Conservation (phyloP, 768 basidiomycete species). For the Amanita molliuscula region DNA sequence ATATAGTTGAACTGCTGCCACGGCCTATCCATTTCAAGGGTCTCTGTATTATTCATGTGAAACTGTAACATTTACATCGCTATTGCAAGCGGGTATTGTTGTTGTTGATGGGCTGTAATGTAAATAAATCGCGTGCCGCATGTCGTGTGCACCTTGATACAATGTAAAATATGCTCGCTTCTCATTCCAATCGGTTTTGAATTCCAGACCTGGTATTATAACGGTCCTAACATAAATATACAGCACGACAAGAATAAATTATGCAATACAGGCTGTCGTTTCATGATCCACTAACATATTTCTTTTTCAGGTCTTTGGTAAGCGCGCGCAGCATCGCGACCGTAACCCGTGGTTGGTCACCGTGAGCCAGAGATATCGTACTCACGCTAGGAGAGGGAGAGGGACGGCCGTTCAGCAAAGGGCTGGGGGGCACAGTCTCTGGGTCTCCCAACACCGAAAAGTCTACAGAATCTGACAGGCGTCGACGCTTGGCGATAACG, state of each 20-base stretch:
- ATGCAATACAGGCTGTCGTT: neutral
- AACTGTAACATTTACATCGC: neutral
- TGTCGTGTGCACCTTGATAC: neutral
- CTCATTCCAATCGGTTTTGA: neutral
- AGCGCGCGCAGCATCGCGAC: conserved; percentile 56
- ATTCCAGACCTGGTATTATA: neutral
- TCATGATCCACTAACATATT: conserved; percentile 20
- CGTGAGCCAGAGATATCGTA: conserved; percentile 26
- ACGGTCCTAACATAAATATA: conserved; percentile 1
- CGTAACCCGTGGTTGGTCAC: conserved; percentile 27
- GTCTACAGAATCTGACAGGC: conserved; percentile 23
- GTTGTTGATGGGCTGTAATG: neutral
- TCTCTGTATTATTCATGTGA: neutral
- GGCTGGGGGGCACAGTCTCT: conserved; percentile 22
- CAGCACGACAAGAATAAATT: conserved; percentile 1
- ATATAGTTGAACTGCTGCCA: conserved; percentile 31
- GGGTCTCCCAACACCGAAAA: conserved; percentile 24
- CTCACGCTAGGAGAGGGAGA: conserved; percentile 40
- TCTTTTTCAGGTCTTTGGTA: conserved; percentile 42
- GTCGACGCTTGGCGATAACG: conserved; percentile 28
- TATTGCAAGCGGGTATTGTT: neutral
- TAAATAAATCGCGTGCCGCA: neutral
- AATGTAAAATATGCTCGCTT: neutral
- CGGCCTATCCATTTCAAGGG: neutral
- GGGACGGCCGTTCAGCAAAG: conserved; percentile 21